Conservation (phyloP, 23 red algal species). For the Chondrus crispus region DNA sequence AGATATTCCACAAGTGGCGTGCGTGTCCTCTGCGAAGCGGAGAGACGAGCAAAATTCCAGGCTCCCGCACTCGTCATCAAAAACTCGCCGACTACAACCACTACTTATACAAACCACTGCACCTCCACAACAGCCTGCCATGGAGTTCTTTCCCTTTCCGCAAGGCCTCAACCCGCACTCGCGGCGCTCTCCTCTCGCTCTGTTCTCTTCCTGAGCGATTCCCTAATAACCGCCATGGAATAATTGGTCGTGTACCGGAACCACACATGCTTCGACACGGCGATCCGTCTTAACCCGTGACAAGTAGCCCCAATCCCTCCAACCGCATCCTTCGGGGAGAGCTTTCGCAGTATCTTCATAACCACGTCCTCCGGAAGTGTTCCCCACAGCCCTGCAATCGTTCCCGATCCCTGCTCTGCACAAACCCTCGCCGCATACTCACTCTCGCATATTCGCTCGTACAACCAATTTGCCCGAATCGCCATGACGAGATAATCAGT, state of each 20-base stretch:
- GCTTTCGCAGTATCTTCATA: conserved; percentile 20
- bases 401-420: neutral
- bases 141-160: too few species aligned
- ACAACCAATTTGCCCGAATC: neutral
- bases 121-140: too few species aligned
- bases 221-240: neutral
- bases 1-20: too few species aligned
- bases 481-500: conserved; percentile 20
- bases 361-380: conserved; percentile 35
- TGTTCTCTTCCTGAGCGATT: neutral
- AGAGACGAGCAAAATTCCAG: too few species aligned
- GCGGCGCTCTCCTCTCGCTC: too few species aligned
- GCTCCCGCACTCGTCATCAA: too few species aligned
- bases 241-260: neutral
- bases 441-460: conserved; percentile 12
- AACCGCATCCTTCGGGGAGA: conserved; percentile 24
- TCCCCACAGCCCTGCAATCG: conserved; percentile 20
- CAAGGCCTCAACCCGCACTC: too few species aligned
- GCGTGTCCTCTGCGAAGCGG: too few species aligned
- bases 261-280: conserved; percentile 11
- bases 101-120: too few species aligned
- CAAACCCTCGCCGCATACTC: neutral
- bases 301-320: conserved; percentile 50
- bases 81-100: too few species aligned
- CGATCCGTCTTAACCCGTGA: conserved; percentile 7